Evolutionary conservation across 352 stramenopile genomes (phyloP), one percentile per base, ranked within the genome.

Genomic region (Phytophthora aleatoria): DNA sequence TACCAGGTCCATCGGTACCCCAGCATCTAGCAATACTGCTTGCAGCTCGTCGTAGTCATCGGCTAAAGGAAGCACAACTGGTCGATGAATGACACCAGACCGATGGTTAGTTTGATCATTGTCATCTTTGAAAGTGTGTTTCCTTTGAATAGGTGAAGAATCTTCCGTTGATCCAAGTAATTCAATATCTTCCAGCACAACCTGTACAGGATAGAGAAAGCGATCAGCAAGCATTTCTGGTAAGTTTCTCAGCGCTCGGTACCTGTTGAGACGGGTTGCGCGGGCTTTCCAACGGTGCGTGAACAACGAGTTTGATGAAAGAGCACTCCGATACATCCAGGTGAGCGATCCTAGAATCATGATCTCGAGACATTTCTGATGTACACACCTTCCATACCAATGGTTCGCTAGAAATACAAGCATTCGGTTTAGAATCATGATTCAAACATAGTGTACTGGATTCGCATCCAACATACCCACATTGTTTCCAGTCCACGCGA

Each of bases 241-340:
- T 11, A 13, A 13, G 5, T 31, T 49, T 13, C 1, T 13, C 27
- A 38, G 13, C 31, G 41, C 20, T 39, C 3, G 38, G 52, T 59
- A 82, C 71, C 67, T 79, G 53, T 12, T 61, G 64, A 59, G 24
- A 20, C 13, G 13, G 26, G 3, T 63, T 76, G 12, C 20, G 20
- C 20, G 20, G 20, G 20, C 45, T 47, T 9, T 49, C 5, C 15
- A 47, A 28, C 0, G 59, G 55, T 5, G 30, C 52, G 16, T 80
- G 47, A 1, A 80, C 35, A 44, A 80, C 13, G 7, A 82, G 54
- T 57, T 77, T 82, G 4, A 82, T 45, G 16, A 76, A 78, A 20
- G 54, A 62, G 26, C 74, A 82, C 3, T 47, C 24, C 0, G 38
- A 6, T 15, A 64, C 15, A 28, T 76, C 26, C 11, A 80, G 28